Base-by-base conservation (phyloP, 1,284 basidiomycete genomes). In the Limonomyces culmigenus region DNA sequence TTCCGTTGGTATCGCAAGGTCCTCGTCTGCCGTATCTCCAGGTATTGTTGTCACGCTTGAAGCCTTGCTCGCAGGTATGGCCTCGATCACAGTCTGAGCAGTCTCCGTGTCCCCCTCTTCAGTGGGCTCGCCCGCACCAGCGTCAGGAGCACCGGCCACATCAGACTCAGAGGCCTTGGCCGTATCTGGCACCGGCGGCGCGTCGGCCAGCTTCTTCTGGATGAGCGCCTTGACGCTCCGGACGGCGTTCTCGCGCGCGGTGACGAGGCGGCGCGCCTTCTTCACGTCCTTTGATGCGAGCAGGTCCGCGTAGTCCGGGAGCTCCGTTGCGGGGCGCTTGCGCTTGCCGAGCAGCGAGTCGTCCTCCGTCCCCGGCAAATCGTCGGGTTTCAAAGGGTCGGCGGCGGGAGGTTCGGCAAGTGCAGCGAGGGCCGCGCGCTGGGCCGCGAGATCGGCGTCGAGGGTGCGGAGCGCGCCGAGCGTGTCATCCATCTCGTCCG, bases 401-500 rank as follows among this genome's bases (percentile, higher is more conserved):
- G 8, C n/a, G n/a, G 8, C n/a, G 8, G 23, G 23, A 32, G 17
- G 36, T 19, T n/a, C 34, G 21, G 4, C 8, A 29, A 23, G 42
- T 21, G 16, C 16, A 16, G 29, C 19, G 12, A 49, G 29, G 39
- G 74, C 62, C 4, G 53, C 47, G 4, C 80, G 70, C 19, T 79
- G 55, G 13, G 60, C 54, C 2, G 58, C 54, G 23, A 86, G 58
- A 16, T 74, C 58, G 30, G 63, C 65, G 46, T 86, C 83, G 16
- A 85, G 58, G 2, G 60, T 65, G 3, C 48, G 51, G n/a, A 86
- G 55, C 15, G 69, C 69, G 4, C 63, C 50, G 15, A 79, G 54
- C 39, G 56, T 63, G 25, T 74, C 71, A 13, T 67, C 63, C 37
- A 80, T 58, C 41, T 79, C 72, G 40, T 84, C 79, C 33, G 65